Evolutionary conservation across 306 rosid genomes (phyloP), one percentile per base, ranked within the genome.

Genomic region (Hylodesmum podocarpum): DNA sequence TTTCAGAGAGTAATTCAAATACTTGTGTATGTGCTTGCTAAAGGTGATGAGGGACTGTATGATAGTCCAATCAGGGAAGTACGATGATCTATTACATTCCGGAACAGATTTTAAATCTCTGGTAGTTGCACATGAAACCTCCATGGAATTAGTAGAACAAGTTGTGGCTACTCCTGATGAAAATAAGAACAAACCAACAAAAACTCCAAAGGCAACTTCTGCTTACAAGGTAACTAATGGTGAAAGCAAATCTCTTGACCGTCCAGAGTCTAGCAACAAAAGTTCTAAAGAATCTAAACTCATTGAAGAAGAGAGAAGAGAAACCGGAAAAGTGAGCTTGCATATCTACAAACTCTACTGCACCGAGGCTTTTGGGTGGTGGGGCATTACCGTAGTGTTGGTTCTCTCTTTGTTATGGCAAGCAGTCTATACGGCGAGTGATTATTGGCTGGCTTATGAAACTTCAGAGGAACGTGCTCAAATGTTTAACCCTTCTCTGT

Each of bases 371-470:
- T 92, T 49, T 47, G 97, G 97, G 43, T 90, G 97, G 97, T 80
- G 82, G 90, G 97, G 97, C 46, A 86, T 86, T 68, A 74, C 63
- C 28, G 13, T 73, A 41, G 85, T 87, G 44, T 5, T 88, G 76
- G 13, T 76, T 28, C 58, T 92, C 5, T 65, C 91, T 50, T 16
- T 92, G 15, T 13, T 64, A 33, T 88, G 96, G 96, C 96, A 92
- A 86, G 87, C 19, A n/a, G 5, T 67, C 88, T 25, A 0, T 69
- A 87, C 90, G 97, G 82, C 87, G 0, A 73, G 87, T 57, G 97
- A 92, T 59, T 90, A 92, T 81, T 92, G 97, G 97, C 82, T 92
- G 44, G 89, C 96, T n/a, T 88, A 88, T 46, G 97, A 92, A 85
- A 90, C 97, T 49, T 79, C 96, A 33, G 89, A 54, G 11, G 51